These are phyloP conservation scores for Rhododendron kiyosumense DNA, from an alignment of 148 eudicot genomes.

Conservation along the genomic window DNA sequence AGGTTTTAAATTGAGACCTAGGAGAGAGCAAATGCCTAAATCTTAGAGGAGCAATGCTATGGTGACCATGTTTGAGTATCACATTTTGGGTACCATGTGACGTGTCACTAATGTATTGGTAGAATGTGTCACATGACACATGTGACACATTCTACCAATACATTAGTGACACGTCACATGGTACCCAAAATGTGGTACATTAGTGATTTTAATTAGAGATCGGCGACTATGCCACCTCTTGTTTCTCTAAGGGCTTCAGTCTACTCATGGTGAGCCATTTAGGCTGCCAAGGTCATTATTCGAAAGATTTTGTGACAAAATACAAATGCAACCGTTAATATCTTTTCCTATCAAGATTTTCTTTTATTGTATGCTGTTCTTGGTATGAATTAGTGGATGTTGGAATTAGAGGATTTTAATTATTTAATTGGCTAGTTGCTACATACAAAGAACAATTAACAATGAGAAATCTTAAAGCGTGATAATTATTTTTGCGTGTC, in stretches of 20 bases:
- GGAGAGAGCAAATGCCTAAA: background rate
- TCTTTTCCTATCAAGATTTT: background rate
- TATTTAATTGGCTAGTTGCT: background rate
- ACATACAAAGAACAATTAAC: background rate
- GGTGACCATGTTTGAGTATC: too few relatives aligned
- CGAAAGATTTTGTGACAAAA: background rate
- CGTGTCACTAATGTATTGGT: too few relatives aligned
- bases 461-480: background rate
- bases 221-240: background rate
- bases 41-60: background rate
- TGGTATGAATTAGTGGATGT: background rate
- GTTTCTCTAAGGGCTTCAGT: background rate
- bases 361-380: background rate
- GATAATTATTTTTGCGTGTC: background rate
- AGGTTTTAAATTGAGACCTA: background rate
- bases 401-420: background rate
- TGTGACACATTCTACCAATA: too few relatives aligned
- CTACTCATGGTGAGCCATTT: background rate
- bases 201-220: background rate
- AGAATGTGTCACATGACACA: too few relatives aligned
- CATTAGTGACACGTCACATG: too few relatives aligned
- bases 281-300: background rate
- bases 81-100: too few relatives aligned
- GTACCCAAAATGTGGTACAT: too few relatives aligned
- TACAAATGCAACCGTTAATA: background rate